Evolutionary conservation across 1,139 yeast species (phyloP).

Genomic region (Blastobotrys petasosporus): DNA sequence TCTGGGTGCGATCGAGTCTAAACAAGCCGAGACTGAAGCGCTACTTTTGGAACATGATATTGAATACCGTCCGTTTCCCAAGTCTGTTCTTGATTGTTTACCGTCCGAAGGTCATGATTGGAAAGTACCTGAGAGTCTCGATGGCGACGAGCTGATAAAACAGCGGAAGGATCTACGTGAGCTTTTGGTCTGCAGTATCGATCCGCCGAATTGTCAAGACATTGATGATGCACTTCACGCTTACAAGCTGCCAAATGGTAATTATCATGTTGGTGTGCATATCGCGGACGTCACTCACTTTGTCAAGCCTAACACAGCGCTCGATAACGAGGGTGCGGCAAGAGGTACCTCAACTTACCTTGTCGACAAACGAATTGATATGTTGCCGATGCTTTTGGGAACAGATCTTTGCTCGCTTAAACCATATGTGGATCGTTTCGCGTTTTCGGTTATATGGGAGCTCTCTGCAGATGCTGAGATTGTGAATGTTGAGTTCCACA

Average conservation of each 20-base stretch:
- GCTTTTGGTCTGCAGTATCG: slow-evolving; percentile 86
- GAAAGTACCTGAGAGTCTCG: slow-evolving; percentile 68
- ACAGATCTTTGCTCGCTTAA: slow-evolving; percentile 93
- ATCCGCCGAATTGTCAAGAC: slow-evolving; percentile 98
- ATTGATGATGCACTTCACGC: slow-evolving; percentile 99
- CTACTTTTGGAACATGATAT: slow-evolving; percentile 90
- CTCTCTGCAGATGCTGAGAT: slow-evolving; percentile 81
- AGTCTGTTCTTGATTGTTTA: slow-evolving; percentile 83
- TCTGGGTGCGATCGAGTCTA: slow-evolving; percentile 84
- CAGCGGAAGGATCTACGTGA: slow-evolving; percentile 79
- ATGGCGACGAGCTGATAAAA: slow-evolving; percentile 33
- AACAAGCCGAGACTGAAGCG: slow-evolving; percentile 96
- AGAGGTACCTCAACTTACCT: slow-evolving; percentile 96
- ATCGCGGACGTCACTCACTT: slow-evolving; percentile 98
- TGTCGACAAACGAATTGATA: slow-evolving; percentile 98
- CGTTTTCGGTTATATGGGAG: slow-evolving; percentile 96
- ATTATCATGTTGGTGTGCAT: slow-evolving; percentile 96
- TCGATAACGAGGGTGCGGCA: slow-evolving; percentile 94
- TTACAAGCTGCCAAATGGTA: slow-evolving; percentile 74
- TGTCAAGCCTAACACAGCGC: slow-evolving; percentile 85
- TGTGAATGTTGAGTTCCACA: slow-evolving; percentile 72
- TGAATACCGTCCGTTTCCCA: slow-evolving; percentile 92
- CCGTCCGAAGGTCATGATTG: slow-evolving; percentile 92
- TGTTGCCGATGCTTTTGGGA: slow-evolving; percentile 94
- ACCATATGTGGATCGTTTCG: slow-evolving; percentile 93